Base-by-base conservation (phyloP, 2,329 filamentous ascomycete species). In the Colletotrichum tropicale region DNA sequence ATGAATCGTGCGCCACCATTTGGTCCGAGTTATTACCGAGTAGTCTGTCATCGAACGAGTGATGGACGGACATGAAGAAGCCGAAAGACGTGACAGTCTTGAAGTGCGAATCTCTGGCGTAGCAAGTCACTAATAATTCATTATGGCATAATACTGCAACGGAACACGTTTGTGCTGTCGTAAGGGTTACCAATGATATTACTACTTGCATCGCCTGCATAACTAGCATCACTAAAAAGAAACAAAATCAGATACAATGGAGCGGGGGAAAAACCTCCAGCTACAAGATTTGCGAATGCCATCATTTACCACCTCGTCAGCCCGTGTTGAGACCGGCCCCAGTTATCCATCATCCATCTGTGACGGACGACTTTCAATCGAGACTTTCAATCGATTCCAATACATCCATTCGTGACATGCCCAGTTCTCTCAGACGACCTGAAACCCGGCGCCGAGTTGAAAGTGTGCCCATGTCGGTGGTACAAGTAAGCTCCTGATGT, bases 81-180 rank as follows among this genome's bases (percentile, higher is more conserved):
- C n/a, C 43, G 43, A 52, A 52, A 52, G n/a, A 21, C 43, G 43
- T 52, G n/a, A 13, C 43, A 52, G 10, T 12, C n/a, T 52, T 7
- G 43, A 13, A 52, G 12, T 52, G 43, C n/a, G 43, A 52, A 21
- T 0, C n/a, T 2, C 18, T 13, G 43, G 43, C 10, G 10, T 21
- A 3, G 1, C 10, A 21, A 21, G 43, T 13, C 43, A 8, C 43
- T 8, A 7, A 52, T 21, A 5, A 4, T 13, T 21, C n/a, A 52
- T 52, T 4, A 52, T 21, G n/a, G 43, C 43, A 21, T 0, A 21
- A 13, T 0, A 52, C 1, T 7, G 6, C 43, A 52, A 21, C 43
- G 43, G 0, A 52, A 21, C 0, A 21, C 43, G 0, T 21, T 0
- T 52, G 43, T 21, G n/a, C n/a, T 52, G 12, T 52, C 0, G 10